These are phyloP conservation scores for Eucalyptus dawsonii DNA, from an alignment of 345 rosid genomes.

Conservation along the genomic window DNA sequence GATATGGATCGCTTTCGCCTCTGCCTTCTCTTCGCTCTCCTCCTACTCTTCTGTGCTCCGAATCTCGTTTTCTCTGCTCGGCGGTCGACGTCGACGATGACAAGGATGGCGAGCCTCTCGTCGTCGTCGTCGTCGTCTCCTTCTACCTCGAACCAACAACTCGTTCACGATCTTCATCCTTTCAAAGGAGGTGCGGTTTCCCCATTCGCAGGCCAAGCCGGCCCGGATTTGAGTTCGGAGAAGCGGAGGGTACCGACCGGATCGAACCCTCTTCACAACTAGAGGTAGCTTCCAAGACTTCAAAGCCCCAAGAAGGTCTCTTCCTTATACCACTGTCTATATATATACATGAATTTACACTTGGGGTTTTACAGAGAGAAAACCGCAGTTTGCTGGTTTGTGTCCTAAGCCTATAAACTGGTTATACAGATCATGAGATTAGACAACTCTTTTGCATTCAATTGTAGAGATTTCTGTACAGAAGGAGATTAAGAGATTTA, in stretches of 20 bases:
- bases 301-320: not conserved
- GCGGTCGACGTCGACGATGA: not conserved
- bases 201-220: not conserved
- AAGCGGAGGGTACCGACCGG: conserved; percentile 30
- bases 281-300: not conserved
- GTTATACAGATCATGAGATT: not conserved
- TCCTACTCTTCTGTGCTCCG: not conserved
- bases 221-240: not conserved
- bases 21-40: not conserved
- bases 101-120: not conserved
- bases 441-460: not conserved
- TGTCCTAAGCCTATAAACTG: not conserved
- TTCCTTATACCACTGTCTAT: not conserved
- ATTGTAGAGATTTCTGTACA: not conserved
- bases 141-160: not conserved
- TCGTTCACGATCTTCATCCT: not conserved
- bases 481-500: not conserved
- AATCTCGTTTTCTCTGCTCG: not conserved
- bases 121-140: not conserved
- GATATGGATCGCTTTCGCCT: not conserved
- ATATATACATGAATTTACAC: not conserved
- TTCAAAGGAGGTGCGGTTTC: not conserved
- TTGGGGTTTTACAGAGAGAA: not conserved
- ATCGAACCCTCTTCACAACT: conserved; percentile 40
- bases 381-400: not conserved